phyloP scores from a whole-genome alignment of 2,329 filamentous ascomycete genomes.

The Talaromyces sp. region DNA sequence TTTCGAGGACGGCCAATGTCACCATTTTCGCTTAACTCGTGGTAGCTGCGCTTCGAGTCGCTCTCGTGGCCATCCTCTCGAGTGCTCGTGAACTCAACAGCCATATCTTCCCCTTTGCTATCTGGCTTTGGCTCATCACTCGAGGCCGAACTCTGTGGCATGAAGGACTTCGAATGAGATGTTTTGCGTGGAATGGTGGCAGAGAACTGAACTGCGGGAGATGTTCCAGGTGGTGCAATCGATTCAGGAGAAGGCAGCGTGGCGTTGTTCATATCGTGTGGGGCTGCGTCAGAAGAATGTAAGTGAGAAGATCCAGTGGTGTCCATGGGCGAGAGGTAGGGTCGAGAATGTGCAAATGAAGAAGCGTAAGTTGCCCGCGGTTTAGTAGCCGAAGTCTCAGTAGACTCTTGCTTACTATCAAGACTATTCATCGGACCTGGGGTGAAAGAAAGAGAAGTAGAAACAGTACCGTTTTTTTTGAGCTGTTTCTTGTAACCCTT shows the following conservation, averaged over 20 bases:
- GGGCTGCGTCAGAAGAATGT: slow-evolving; percentile 26
- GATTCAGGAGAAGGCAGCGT: slow-evolving; percentile 13
- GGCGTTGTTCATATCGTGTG: slow-evolving; percentile 19
- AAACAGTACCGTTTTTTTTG: slow-evolving; percentile 37
- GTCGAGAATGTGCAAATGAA: slow-evolving; percentile 15
- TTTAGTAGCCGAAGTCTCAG: too few relatives aligned
- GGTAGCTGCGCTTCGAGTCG: slow-evolving; percentile 34
- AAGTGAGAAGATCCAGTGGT: slow-evolving; percentile 19
- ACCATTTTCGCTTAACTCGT: slow-evolving; percentile 37
- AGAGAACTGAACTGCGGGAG: slow-evolving; percentile 25
- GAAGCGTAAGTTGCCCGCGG: not conserved
- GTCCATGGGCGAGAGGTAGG: slow-evolving; percentile 17
- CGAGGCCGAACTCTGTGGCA: slow-evolving; percentile 21
- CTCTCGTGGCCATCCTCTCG: slow-evolving; percentile 27
- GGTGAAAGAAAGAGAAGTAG: slow-evolving; percentile 10
- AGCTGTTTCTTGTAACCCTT: slow-evolving; percentile 43
- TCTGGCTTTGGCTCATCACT: slow-evolving; percentile 12
- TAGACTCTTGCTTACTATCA: not conserved
- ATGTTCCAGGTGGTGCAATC: slow-evolving; percentile 30
- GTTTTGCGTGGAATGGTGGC: slow-evolving; percentile 21
- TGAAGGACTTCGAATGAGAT: slow-evolving; percentile 3
- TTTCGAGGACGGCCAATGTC: slow-evolving; percentile 28
- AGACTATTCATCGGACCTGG: not conserved
- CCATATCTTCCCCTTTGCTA: slow-evolving; percentile 24
- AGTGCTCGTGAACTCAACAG: slow-evolving; percentile 34